Conservation (phyloP, 2,329 filamentous ascomycete genomes). For the Leptographium wingfieldii region DNA sequence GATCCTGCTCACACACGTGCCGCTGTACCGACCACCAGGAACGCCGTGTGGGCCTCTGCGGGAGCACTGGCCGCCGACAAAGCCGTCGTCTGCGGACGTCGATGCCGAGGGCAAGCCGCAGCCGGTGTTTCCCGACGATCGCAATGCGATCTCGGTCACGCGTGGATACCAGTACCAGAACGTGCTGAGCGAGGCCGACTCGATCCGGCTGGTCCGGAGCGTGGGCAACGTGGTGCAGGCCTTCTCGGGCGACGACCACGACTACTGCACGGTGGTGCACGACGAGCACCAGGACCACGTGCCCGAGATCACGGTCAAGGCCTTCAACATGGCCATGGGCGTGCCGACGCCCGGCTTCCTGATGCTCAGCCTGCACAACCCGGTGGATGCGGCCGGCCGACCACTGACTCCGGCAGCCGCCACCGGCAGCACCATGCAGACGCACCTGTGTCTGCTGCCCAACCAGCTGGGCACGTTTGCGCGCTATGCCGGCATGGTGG, state of each 20-base stretch:
- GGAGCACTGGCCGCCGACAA: constrained; percentile 67
- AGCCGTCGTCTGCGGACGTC: constrained; percentile 37
- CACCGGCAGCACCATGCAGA: constrained; percentile 48
- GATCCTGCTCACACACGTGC: constrained; percentile 81
- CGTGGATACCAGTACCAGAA: constrained; percentile 95
- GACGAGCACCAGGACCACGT: constrained; percentile 44
- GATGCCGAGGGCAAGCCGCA: constrained; percentile 22
- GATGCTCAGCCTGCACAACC: constrained; percentile 86
- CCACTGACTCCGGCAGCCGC: constrained; percentile 24
- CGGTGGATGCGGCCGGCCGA: constrained; percentile 50
- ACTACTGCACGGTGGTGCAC: constrained; percentile 88
- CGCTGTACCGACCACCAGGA: constrained; percentile 67
- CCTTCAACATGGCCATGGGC: constrained; percentile 92
- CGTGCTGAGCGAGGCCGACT: constrained; percentile 67
- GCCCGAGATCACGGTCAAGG: constrained; percentile 88
- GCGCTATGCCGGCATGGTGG: constrained; percentile 56
- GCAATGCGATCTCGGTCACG: constrained; percentile 65
- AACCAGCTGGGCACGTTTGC: constrained; percentile 79
- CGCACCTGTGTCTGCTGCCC: constrained; percentile 79
- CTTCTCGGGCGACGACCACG: constrained; percentile 94
- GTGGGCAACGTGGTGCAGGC: constrained; percentile 73
- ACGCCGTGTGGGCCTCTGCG: constrained; percentile 80
- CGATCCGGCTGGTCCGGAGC: constrained; percentile 60
- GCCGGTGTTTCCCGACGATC: constrained; percentile 47
- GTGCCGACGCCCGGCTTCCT: constrained; percentile 78